A percentile compares a stretch with the other conserved stretches of the same genome.
Evolutionary conservation across 177 flowering plant species (phyloP).

Genomic region (Tripterygium wilfordii): DNA sequence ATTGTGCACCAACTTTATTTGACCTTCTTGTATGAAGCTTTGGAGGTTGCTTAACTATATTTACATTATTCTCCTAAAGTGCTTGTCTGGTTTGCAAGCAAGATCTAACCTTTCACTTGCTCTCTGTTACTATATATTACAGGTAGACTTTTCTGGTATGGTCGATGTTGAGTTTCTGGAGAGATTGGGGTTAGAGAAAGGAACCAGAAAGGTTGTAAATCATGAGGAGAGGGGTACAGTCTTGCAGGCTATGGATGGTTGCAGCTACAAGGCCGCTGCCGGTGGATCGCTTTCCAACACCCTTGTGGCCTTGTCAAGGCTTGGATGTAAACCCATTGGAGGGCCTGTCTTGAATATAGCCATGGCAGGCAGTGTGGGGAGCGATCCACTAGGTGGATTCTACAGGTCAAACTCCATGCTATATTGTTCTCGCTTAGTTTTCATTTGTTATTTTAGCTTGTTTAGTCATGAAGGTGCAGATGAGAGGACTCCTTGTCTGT

Average conservation of each 20-base stretch:
- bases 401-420: slow-evolving; percentile 70
- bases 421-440: no score
- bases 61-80: no score
- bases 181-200: slow-evolving; percentile 73
- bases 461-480: no score
- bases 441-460: no score
- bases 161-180: slow-evolving; percentile 74
- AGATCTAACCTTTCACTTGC: no score
- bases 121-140: slow-evolving; percentile 4
- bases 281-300: slow-evolving; percentile 96
- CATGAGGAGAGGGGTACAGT: slow-evolving; percentile 93
- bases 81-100: no score
- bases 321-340: slow-evolving; percentile 53
- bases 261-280: slow-evolving; percentile 98
- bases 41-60: no score
- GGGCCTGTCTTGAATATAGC: slow-evolving; percentile 68
- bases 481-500: no score
- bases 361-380: slow-evolving; percentile 89
- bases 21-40: no score
- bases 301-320: slow-evolving; percentile 88
- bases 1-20: no score
- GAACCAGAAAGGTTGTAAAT: slow-evolving; percentile 77
- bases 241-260: slow-evolving; percentile 94
- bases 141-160: slow-evolving; percentile 96
- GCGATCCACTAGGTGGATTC: slow-evolving; percentile 91